Evolutionary conservation across 805 yeast species (phyloP), one percentile per base, ranked within the genome.

Genomic region (Brettanomyces naardenensis): DNA sequence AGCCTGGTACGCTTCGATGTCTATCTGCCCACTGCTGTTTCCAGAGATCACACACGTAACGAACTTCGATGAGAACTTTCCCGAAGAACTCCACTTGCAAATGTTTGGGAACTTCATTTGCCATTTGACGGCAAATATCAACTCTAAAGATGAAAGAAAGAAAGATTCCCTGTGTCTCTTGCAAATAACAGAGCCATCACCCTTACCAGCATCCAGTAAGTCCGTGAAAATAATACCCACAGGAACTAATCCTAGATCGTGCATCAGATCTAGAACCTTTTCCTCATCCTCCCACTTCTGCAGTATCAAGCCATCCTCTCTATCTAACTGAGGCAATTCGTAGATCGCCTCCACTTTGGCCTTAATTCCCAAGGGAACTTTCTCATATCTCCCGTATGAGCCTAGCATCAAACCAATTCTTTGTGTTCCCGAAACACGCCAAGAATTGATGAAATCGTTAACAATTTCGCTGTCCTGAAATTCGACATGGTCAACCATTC

Each of bases 401-500:
- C 99, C 99, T 50, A 87, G 78, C 62, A 92, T 61, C 41, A 81
- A 68, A 0, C 96, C 98, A 39, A 82, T 69, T 51, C 98, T 73
- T 62, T 92, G 99, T 17, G 74, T 64, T 3, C 95, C 97, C 0
- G 94, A 73, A 37, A 66, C 65, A 60, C 99, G 78, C 99, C 99
- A 92, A 18, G 83, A 65, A 47, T 92, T 94, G 39, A 92, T 86
- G 58, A 92, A 92, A 27, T 71, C 66, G 58, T 92, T 86, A 38
- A 92, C 74, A 19, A 88, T 71, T 10, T 68, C 66, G 37, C 88
- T 75, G 41, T 75, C 76, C 19, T 86, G 77, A 58, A 89, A 85
- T 57, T 92, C 98, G 22, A 92, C 92, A 62, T 92, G 97, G 58
- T 92, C 99, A 21, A 94, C 96, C 95, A 92, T 86, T 50, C 99